phyloP scores from a whole-genome alignment of 2,329 filamentous ascomycete genomes.

The Colletotrichum acutatum region DNA sequence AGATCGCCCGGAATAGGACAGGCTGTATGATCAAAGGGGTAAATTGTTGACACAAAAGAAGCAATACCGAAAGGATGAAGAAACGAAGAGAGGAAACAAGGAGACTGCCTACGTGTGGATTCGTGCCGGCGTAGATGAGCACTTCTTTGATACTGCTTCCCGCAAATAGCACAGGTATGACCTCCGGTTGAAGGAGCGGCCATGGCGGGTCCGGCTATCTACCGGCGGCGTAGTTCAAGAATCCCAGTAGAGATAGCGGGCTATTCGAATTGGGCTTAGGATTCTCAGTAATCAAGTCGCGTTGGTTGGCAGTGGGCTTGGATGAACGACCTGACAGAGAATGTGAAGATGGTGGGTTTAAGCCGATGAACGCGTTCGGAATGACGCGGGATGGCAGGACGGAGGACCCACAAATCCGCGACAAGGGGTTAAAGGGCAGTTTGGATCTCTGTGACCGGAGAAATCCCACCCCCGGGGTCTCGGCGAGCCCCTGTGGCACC shows the following conservation, averaged over 20 bases:
- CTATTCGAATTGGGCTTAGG: background rate
- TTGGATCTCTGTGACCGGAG: background rate
- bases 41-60: background rate
- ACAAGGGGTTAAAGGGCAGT: background rate
- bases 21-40: background rate
- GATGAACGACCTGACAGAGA: conserved; percentile 1
- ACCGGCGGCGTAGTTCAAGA: background rate
- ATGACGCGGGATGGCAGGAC: background rate
- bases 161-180: conserved; percentile 38
- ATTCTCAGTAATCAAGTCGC: background rate
- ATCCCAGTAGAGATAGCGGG: background rate
- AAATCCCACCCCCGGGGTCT: conserved; percentile 18
- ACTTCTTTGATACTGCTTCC: conserved; percentile 41
- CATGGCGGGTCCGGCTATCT: conserved; percentile 8
- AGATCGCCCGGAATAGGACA: background rate
- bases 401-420: background rate
- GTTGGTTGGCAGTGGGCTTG: conserved; percentile 8
- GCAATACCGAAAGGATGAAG: background rate
- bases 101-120: conserved; percentile 39
- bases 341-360: conserved; percentile 34
- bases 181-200: background rate
- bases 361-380: conserved; percentile 17
- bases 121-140: conserved; percentile 42
- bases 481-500: too few relatives aligned
- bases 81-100: background rate